Conservation (phyloP, 306 rosid genomes). For the Pyrus bretschneideri region DNA sequence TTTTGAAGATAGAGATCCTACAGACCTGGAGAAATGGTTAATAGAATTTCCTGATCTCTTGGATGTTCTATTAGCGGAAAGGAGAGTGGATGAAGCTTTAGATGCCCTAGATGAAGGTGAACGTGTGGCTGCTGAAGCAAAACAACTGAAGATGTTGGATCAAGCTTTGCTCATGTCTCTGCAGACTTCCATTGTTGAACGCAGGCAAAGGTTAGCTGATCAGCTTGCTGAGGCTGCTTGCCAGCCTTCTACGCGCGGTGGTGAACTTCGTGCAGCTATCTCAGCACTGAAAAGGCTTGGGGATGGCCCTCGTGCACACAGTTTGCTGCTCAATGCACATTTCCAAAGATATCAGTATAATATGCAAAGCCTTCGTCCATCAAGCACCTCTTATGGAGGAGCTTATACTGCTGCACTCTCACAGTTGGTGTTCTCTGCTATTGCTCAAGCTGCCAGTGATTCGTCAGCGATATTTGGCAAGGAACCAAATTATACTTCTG, state of each 20-base stretch:
- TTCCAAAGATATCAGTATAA: conserved; percentile 79
- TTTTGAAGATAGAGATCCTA: conserved; percentile 53
- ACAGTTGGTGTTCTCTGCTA: conserved; percentile 90
- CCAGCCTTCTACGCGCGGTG: conserved; percentile 95
- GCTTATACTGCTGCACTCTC: conserved; percentile 98
- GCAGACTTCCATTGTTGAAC: conserved; percentile 61
- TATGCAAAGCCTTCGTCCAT: conserved; percentile 93
- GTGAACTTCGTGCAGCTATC: conserved; percentile 83
- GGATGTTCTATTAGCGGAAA: conserved; percentile 92
- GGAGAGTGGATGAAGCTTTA: conserved; percentile 90
- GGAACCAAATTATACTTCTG: conserved; percentile 80
- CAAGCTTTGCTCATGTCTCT: conserved; percentile 53
- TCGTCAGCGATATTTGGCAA: conserved; percentile 78
- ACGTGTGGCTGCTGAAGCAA: conserved; percentile 64
- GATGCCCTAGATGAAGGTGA: conserved; percentile 88
- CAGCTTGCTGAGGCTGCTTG: conserved; percentile 99
- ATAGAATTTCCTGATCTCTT: conserved; percentile 88
- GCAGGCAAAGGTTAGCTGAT: conserved; percentile 78
- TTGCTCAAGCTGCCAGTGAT: conserved; percentile 94
- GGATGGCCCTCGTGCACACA: conserved; percentile 93
- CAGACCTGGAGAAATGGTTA: conserved; percentile 84
- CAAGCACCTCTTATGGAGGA: conserved; percentile 96
- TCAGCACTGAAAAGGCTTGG: conserved; percentile 93
- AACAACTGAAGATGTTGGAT: conserved; percentile 50
- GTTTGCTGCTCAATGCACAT: conserved; percentile 79